These are phyloP conservation scores for Coniochaeta sp. DNA, from an alignment of 2,329 filamentous ascomycete genomes.

Conservation along the genomic window DNA sequence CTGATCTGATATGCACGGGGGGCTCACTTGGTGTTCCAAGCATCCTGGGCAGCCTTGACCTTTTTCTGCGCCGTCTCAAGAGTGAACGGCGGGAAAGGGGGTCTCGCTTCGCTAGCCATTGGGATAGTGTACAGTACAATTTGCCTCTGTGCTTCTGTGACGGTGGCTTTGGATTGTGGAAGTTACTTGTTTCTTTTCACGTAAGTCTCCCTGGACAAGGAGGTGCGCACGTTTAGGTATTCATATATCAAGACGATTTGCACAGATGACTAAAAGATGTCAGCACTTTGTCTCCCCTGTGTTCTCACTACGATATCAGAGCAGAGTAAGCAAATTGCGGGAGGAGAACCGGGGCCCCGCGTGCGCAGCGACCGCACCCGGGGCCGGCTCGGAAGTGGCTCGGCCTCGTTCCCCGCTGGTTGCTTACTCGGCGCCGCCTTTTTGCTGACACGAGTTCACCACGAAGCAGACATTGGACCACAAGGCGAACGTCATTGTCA, in stretches of 20 bases:
- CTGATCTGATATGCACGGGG: neutral
- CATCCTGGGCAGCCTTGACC: slow-evolving; percentile 76
- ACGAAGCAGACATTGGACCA: neutral
- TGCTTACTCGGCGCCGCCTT: neutral
- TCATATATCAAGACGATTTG: too few species aligned
- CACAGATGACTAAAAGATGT: too few species aligned
- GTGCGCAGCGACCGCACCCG: neutral
- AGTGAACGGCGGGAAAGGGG: slow-evolving; percentile 65
- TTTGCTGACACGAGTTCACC: neutral
- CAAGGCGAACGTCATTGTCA: neutral
- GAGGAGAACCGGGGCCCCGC: neutral
- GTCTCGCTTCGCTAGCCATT: slow-evolving; percentile 21
- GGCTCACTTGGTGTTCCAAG: slow-evolving; percentile 69
- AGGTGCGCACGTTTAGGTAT: too few species aligned
- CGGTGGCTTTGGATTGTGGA: too few species aligned
- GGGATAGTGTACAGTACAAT: neutral
- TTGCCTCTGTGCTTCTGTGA: neutral
- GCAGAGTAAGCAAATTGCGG: neutral
- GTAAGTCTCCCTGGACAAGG: too few species aligned
- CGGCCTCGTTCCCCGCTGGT: neutral
- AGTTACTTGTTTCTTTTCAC: too few species aligned
- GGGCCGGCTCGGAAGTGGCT: neutral
- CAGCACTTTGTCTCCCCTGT: too few species aligned
- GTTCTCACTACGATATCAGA: neutral
- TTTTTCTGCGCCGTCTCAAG: slow-evolving; percentile 63